phyloP scores from a whole-genome alignment of 768 basidiomycete genomes.

The Russula foetens region DNA sequence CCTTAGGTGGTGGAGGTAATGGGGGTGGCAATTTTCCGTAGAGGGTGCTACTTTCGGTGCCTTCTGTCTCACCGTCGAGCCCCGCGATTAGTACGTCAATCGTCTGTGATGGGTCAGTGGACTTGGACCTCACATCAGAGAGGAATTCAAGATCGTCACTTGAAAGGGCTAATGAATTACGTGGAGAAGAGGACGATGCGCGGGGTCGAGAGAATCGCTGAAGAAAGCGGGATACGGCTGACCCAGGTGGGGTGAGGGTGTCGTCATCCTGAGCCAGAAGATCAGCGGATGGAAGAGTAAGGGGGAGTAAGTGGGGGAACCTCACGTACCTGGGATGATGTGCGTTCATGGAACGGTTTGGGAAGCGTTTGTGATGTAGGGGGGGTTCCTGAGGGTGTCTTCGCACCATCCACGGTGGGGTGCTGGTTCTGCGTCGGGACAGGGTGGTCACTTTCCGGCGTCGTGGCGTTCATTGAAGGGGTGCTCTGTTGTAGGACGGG shows the following conservation, averaged over 20 bases:
- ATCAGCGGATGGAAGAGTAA: slow-evolving; percentile 17
- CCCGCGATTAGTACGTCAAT: slow-evolving; percentile 30
- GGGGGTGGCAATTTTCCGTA: slow-evolving; percentile 22
- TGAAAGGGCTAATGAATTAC: slow-evolving; percentile 61
- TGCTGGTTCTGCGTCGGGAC: neutral
- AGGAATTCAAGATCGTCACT: slow-evolving; percentile 79
- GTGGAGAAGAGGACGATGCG: slow-evolving; percentile 29
- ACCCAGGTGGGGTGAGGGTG: slow-evolving; percentile 29
- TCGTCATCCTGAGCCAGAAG: slow-evolving; percentile 17
- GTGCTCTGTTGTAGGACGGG: neutral
- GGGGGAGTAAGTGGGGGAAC: slow-evolving; percentile 17
- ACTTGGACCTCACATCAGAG: slow-evolving; percentile 54
- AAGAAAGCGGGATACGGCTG: slow-evolving; percentile 79
- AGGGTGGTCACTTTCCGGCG: neutral
- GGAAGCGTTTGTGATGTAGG: neutral
- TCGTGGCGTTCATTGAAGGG: neutral
- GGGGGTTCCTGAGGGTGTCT: neutral
- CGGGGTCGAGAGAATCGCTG: slow-evolving; percentile 59
- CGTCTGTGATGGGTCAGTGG: slow-evolving; percentile 31
- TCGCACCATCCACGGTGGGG: slow-evolving; percentile 1
- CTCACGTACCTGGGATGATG: slow-evolving; percentile 8
- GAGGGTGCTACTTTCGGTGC: slow-evolving; percentile 25
- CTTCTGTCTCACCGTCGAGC: slow-evolving; percentile 35
- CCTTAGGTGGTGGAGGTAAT: slow-evolving; percentile 7
- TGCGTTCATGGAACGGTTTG: neutral